Conservation (phyloP, 2,329 filamentous ascomycete species). For the Tolypocladium inflatum region DNA sequence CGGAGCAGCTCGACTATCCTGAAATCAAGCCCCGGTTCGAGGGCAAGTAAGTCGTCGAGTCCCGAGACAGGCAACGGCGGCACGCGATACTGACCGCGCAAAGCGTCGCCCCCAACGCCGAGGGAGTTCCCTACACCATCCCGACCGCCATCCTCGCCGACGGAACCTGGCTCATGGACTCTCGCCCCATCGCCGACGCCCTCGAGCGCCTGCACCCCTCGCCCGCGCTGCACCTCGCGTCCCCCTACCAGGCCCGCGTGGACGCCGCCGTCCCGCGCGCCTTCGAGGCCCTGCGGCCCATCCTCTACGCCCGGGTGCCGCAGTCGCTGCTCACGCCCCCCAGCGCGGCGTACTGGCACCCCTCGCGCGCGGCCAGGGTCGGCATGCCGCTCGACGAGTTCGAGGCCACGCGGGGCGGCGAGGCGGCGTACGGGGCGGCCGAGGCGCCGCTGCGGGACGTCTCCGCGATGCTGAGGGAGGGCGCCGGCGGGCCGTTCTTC, state of each 20-base stretch:
- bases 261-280: background rate
- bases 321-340: background rate
- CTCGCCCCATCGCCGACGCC: background rate
- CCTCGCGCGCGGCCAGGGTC: background rate
- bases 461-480: conserved; percentile 28
- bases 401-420: background rate
- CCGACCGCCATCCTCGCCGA: background rate
- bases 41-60: conserved; percentile 32
- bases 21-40: conserved; percentile 32
- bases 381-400: background rate
- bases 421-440: background rate
- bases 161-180: background rate
- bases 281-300: background rate
- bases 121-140: background rate
- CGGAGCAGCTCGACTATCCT: background rate
- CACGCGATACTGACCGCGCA: background rate
- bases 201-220: background rate
- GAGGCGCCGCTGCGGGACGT: background rate
- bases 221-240: background rate
- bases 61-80: too few species aligned
- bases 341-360: background rate
- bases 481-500: conserved; percentile 50
- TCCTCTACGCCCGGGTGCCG: background rate
- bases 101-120: background rate
- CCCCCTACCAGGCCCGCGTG: background rate